Percentiles rank a stretch among this genome's conserved stretches.
These are phyloP conservation scores for Lactifluus volemus DNA, from an alignment of 768 basidiomycete genomes.

Conservation along the genomic window DNA sequence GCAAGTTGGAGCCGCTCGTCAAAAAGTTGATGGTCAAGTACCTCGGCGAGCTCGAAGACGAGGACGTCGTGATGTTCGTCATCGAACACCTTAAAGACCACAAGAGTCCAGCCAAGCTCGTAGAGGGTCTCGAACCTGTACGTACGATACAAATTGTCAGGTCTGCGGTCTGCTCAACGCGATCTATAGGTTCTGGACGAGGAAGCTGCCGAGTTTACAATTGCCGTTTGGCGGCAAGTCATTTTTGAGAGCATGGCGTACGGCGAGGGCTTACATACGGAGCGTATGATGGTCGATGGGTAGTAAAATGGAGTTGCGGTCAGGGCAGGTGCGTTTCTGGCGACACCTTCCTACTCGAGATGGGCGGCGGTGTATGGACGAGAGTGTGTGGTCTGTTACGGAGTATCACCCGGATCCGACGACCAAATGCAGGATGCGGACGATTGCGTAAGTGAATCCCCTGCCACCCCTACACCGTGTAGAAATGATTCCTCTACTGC, in stretches of 20 bases:
- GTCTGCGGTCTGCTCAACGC: not conserved
- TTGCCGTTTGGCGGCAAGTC: conserved; percentile 82
- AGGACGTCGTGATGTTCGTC: conserved; percentile 90
- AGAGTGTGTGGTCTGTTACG: conserved; percentile 9
- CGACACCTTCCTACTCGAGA: conserved; percentile 5
- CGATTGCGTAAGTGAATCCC: conserved; percentile 12
- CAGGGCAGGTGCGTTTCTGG: conserved; percentile 21
- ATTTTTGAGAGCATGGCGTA: conserved; percentile 95
- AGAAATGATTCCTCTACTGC: conserved; percentile 17
- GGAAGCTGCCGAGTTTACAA: conserved; percentile 73
- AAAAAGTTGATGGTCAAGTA: conserved; percentile 79
- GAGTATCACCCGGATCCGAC: not conserved
- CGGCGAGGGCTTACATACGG: conserved; percentile 80
- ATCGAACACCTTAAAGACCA: conserved; percentile 89
- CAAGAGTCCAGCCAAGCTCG: conserved; percentile 73
- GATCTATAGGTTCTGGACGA: conserved; percentile 75
- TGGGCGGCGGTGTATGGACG: not conserved
- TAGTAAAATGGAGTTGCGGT: not conserved
- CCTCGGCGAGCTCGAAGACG: conserved; percentile 87
- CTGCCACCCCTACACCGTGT: conserved; percentile 8
- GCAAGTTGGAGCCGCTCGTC: conserved; percentile 79
- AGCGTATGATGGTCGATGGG: conserved; percentile 73
- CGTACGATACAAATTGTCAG: conserved; percentile 27
- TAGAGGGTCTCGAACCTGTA: conserved; percentile 88
- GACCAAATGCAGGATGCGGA: conserved; percentile 6